Evolutionary conservation across 768 basidiomycete genomes (phyloP).

Genomic region (Mycena epipterygia): DNA sequence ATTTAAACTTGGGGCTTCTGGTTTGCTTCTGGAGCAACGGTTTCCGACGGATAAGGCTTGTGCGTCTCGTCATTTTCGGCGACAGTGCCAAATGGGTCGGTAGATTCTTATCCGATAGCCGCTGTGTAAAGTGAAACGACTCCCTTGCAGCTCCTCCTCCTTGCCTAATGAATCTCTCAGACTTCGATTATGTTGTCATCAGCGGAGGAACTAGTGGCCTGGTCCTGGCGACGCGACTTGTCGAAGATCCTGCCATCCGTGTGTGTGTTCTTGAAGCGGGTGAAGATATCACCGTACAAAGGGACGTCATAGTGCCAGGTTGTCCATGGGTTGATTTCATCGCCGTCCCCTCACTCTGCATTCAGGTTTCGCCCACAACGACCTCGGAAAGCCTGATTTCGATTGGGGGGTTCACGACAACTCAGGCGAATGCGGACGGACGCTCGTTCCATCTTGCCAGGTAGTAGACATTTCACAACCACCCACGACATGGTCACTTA

Average conservation of each 20-base stretch:
- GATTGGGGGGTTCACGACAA: constrained; percentile 34
- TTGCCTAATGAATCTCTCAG: background rate
- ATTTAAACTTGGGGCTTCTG: no score
- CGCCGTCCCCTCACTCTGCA: background rate
- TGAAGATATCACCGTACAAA: constrained; percentile 14
- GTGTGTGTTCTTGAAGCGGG: constrained; percentile 49
- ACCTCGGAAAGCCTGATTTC: constrained; percentile 29
- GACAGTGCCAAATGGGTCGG: no score
- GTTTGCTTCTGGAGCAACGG: no score
- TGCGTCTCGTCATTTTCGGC: no score
- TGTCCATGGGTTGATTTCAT: no score
- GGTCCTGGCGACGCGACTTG: background rate
- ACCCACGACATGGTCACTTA: background rate
- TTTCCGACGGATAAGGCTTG: no score
- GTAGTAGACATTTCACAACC: background rate
- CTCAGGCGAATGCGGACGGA: constrained; percentile 24
- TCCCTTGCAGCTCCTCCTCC: no score
- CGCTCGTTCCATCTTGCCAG: constrained; percentile 19
- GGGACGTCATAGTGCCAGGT: constrained; percentile 1
- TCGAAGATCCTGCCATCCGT: background rate
- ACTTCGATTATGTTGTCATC: constrained; percentile 4
- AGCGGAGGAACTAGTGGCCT: constrained; percentile 11
- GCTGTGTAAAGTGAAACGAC: no score
- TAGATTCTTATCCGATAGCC: no score
- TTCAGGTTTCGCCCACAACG: constrained; percentile 36